Evolutionary conservation across 768 basidiomycete genomes (phyloP), one percentile per base, ranked within the genome.

Genomic region (Boletus sp.): DNA sequence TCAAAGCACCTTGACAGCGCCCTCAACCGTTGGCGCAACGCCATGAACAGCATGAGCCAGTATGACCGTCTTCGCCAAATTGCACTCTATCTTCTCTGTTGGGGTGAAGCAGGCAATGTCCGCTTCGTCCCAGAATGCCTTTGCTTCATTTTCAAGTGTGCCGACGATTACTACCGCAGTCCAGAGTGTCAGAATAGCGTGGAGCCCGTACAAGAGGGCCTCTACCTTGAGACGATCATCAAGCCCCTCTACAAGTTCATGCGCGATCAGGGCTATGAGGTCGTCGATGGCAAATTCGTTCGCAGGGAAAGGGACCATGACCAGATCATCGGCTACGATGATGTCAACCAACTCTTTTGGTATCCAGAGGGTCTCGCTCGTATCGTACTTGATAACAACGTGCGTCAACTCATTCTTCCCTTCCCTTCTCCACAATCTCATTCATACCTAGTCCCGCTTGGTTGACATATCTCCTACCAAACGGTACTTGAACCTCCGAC

Each of bases 111-210:
- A 0, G 95, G 93, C 50, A 97, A 98, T 66, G 90, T 99, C 47
- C 88, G 97, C 57, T 98, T 98, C 74, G 88, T 93, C 21, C 95
- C 97, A 11, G 97, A 99, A 69, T 92, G 90, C 63, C 75, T 99
- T 44, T 98, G 96, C 78, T 99, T 98, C 82, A 96, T 99, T 68
- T 98, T 98, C 87, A 99, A 99, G 74, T 99, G 97, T 67, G 97
- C 97, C 54, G 97, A 99, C 72, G 97, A 99, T 75, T 98, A 98
- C 70, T 99, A 99, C 72, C 90, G 97, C 55, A 93, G 91, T 55
- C 87, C 96, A 27, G 97, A 98, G 69, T 99, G 97, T 69, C 97
- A 99, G 75, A 96, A 92, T 74, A 79, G 86, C 60, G 73, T 91
- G 27, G 97, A 99, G 41, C 88, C 95, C 5, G 91, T 98, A 2